Percentiles rank a stretch among this genome's conserved stretches.
phyloP scores from a whole-genome alignment of 31 red algal genomes.

The Porphyra umbilicalis region DNA sequence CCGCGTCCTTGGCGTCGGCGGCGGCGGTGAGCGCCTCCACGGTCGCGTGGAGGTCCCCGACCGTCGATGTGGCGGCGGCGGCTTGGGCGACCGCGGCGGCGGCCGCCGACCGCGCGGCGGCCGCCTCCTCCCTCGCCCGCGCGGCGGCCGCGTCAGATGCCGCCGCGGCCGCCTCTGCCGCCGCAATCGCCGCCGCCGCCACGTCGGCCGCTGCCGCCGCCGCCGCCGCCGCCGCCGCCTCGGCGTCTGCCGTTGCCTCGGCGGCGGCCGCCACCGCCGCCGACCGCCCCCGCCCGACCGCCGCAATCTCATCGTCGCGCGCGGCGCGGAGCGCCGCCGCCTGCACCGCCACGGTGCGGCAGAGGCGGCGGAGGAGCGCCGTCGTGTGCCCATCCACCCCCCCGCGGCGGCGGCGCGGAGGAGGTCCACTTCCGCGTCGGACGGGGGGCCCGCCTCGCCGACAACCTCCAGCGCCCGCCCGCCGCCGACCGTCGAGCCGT shows the following conservation, averaged over 20 bases:
- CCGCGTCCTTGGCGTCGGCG: neutral
- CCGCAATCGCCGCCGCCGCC: neutral
- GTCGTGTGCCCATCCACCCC: neutral
- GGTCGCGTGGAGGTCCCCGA: too few species aligned
- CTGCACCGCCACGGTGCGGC: neutral
- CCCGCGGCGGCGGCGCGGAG: neutral
- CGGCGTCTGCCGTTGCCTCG: neutral
- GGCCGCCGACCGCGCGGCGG: neutral
- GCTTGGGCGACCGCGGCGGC: neutral
- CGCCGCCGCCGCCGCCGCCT: neutral
- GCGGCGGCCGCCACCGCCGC: neutral
- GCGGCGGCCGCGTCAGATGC: too few species aligned
- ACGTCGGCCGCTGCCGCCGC: neutral
- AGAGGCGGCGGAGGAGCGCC: neutral
- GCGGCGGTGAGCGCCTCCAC: too few species aligned
- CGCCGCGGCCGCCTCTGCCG: neutral
- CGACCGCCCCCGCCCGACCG: neutral
- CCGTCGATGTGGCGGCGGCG: neutral
- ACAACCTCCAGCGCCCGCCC: neutral
- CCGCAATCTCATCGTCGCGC: neutral
- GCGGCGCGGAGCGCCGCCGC: neutral
- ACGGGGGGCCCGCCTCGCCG: neutral
- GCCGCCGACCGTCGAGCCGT: too few species aligned
- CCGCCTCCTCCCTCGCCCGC: neutral
- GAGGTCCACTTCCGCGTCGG: neutral